Conservation (phyloP, 139 green algal species). For the Tetratostichococcus sp. region DNA sequence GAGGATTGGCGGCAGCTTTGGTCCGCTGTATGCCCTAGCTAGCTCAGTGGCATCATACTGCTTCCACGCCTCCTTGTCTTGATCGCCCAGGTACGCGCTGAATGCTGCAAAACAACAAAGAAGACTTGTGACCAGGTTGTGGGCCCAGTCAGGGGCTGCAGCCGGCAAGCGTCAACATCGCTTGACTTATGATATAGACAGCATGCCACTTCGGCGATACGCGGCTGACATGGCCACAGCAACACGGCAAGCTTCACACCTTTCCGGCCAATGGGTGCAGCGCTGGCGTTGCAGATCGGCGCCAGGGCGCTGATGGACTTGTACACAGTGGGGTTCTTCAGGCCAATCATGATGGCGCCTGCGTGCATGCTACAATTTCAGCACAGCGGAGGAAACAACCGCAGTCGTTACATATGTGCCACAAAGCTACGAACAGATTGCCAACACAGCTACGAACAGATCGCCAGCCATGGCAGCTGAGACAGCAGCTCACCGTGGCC, state of each 20-base stretch:
- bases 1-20: constrained; percentile 27
- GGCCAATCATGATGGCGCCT: constrained; percentile 69
- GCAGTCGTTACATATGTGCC: too few relatives aligned
- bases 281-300: constrained; percentile 90
- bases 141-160: too few relatives aligned
- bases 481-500: constrained; percentile 68
- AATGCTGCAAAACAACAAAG: constrained; percentile 40
- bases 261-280: constrained; percentile 27
- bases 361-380: neutral
- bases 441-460: too few relatives aligned
- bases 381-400: too few relatives aligned
- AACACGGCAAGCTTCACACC: neutral
- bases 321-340: constrained; percentile 79
- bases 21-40: constrained; percentile 46
- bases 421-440: too few relatives aligned
- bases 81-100: constrained; percentile 75
- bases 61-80: constrained; percentile 54
- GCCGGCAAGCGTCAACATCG: too few relatives aligned
- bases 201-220: too few relatives aligned
- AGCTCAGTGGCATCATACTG: constrained; percentile 88
- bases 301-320: constrained; percentile 83
- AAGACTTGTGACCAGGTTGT: too few relatives aligned
- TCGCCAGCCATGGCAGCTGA: neutral
- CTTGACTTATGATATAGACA: too few relatives aligned
- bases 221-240: too few relatives aligned